Base-by-base conservation (phyloP, 441 rosid species). In the Brassica hybrid region DNA sequence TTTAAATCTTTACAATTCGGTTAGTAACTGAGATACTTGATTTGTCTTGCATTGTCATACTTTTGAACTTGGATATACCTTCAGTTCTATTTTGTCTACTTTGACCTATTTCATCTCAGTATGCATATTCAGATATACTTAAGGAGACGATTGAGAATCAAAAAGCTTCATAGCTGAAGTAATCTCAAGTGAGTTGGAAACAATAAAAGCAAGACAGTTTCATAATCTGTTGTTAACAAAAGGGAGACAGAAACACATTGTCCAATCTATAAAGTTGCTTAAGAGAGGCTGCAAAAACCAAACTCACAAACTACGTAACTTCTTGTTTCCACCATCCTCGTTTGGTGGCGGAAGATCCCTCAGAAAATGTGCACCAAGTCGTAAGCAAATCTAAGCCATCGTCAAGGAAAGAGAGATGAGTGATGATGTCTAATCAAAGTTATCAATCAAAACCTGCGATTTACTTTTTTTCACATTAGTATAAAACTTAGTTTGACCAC, bases 321-420 rank as follows among this genome's bases (percentile, higher is more conserved):
- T 2, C 13, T 67, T 17, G 11, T 58, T 17, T 64, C 21, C 75
- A 25, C 75, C 71, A 76, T 76, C 80, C 10, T 76, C 75, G 3
- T 41, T n/a, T 12, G n/a, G 71, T 18, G 9, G 61, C 60, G 17
- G 71, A 71, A 76, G 76, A 65, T 57, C 61, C 14, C 67, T 77
- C 86, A 91, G 89, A 95, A 95, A 79, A 93, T 95, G 79, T 95
- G 98, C 81, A 95, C 95, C 10, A 89, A 85, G 77, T 95, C 99
- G 45, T 93, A 93, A 1, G 97, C 99, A 81, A 95, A 91, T 87
- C 98, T 95, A 67, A 52, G 79, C 38, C 65, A 80, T 3, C 0
- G 85, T 90, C 78, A 90, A 93, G 76, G 87, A 83, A 86, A n/a
- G 1, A 27, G 32, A 27, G 32, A n/a, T n/a, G n/a, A n/a, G n/a